Evolutionary conservation across 345 rosid species (phyloP).

Genomic region (Citrus hindsii): DNA sequence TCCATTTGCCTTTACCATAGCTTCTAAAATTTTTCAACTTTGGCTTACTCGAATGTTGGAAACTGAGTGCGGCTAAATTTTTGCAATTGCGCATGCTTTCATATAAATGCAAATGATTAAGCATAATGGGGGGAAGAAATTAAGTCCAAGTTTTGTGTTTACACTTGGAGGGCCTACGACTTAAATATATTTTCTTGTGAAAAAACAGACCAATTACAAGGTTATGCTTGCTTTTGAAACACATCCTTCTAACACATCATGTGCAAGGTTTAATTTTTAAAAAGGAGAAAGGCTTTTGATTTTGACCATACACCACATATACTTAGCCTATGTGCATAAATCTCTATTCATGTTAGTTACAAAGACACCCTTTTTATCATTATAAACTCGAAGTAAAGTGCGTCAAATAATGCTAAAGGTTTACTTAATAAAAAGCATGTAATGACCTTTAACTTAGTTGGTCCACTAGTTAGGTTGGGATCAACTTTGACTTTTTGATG

Average conservation of each 20-base stretch:
- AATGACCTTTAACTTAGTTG: conserved; percentile 11
- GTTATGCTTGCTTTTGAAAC: conserved; percentile 12
- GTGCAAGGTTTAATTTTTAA: background rate
- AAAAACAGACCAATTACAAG: conserved; percentile 10
- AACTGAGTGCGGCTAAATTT: background rate
- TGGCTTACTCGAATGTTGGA: background rate
- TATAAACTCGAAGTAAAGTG: background rate
- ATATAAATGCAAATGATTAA: conserved; percentile 22
- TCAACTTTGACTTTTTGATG: conserved; percentile 25
- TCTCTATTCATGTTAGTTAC: background rate
- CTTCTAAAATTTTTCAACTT: background rate
- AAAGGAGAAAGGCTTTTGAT: background rate
- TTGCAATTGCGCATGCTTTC: background rate
- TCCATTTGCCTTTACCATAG: background rate
- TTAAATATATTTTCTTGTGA: background rate
- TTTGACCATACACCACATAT: background rate
- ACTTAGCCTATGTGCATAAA: background rate
- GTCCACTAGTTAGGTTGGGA: conserved; percentile 26
- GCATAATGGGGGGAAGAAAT: background rate
- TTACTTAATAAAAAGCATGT: background rate
- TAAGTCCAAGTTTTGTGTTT: conserved; percentile 11
- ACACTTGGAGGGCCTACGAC: conserved; percentile 6
- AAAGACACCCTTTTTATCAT: background rate
- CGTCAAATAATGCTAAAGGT: background rate
- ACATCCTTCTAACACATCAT: background rate